Evolutionary conservation across 805 yeast genomes (phyloP), one percentile per base, ranked within the genome.

Genomic region (Pichia kluyveri): DNA sequence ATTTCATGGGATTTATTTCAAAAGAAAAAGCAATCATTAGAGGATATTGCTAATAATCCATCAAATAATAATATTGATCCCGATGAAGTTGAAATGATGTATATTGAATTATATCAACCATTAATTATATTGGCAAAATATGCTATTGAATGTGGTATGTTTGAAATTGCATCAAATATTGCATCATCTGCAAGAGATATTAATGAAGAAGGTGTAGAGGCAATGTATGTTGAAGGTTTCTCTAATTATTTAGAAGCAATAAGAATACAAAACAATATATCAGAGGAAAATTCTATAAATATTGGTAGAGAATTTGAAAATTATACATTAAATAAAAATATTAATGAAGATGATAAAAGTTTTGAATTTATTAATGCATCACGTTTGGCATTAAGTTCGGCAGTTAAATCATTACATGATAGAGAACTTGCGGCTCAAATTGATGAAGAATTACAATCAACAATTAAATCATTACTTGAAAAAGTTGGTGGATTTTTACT

Each of bases 141-240:
- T 66, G 77, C 89, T 52, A 72, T 86, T 40, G 98, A 93, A 65
- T 69, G 86, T 59, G 91, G 82, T 19, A 63, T 78, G 54, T 81
- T 79, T 58, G 95, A 86, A 38, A 57, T 73, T 17, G 86, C 86
- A 4, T 69, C 78, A 4, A 73, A 76, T n/a, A 80, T 88, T n/a
- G 72, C 88, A 12, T 67, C 74, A 17, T 73, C 75, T 27, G 72
- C 83, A 17, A 82, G 83, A 56, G 91, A 85, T 51, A 77, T 91
- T 42, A 89, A 91, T 66, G 97, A 91, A 57, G 83, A 81, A 56
- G 79, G 87, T 51, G 70, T 87, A 49, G 98, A 93, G 58, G 75
- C 83, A 38, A 84, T 77, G 60, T 93, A 93, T 62, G 68, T 89
- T 54, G 95, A 87, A 59, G 95, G 93, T 0, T 78, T 90, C 57